Evolutionary conservation across 345 rosid genomes (phyloP).

Genomic region (Tarenaya hassleriana): DNA sequence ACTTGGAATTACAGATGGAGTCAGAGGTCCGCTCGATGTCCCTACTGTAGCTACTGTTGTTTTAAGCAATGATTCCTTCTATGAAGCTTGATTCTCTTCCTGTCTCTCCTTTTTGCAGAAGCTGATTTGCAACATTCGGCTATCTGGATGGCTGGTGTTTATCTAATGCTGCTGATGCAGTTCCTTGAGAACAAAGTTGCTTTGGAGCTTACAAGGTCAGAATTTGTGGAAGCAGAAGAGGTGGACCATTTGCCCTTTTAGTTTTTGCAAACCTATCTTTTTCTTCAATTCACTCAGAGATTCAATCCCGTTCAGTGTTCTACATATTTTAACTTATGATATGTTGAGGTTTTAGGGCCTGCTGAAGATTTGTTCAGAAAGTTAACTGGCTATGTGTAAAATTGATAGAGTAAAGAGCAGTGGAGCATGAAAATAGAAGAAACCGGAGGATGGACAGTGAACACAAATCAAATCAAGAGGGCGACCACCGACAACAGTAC

Average conservation of each 20-base stretch:
- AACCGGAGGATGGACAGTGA: too few species aligned
- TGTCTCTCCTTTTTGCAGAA: constrained; percentile 48
- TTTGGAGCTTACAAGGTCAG: constrained; percentile 92
- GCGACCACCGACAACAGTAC: too few species aligned
- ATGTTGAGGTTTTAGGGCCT: constrained; percentile 9
- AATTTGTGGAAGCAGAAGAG: constrained; percentile 87
- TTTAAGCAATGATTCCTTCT: constrained; percentile 14
- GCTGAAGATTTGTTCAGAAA: background rate
- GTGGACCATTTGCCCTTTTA: constrained; percentile 32
- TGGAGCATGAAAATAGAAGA: too few species aligned
- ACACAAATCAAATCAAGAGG: too few species aligned
- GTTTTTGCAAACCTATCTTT: background rate
- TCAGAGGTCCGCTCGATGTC: constrained; percentile 48
- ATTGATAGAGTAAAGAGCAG: too few species aligned
- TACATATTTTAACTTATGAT: too few species aligned
- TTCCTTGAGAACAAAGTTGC: constrained; percentile 96
- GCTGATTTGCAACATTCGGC: constrained; percentile 83
- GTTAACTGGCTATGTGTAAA: background rate
- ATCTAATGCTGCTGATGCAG: constrained; percentile 87
- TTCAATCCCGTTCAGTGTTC: too few species aligned
- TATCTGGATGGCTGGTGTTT: constrained; percentile 95
- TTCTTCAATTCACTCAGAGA: constrained; percentile 1
- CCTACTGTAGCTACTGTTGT: constrained; percentile 11
- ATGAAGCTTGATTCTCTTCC: constrained; percentile 16
- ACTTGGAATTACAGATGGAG: constrained; percentile 79